A percentile compares a stretch with the other conserved stretches of the same genome.
Evolutionary conservation across 2,329 filamentous ascomycete species (phyloP).

Genomic region (Alternaria ethzedia): DNA sequence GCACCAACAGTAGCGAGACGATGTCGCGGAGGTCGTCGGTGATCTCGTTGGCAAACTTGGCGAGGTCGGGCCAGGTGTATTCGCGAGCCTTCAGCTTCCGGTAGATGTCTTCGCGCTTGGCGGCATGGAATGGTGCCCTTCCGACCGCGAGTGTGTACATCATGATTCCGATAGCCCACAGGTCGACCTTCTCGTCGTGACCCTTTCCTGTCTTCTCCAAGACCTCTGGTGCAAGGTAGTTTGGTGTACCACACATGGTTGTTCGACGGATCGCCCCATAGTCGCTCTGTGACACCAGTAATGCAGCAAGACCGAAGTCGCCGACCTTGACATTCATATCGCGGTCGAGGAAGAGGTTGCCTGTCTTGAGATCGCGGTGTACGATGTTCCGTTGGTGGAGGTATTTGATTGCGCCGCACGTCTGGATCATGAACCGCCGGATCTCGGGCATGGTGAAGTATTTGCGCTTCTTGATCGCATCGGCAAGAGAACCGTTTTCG

Average conservation of each 20-base stretch:
- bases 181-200: slow-evolving; percentile 96
- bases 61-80: slow-evolving; percentile 77
- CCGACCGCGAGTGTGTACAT: slow-evolving; percentile 98
- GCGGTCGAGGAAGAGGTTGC: slow-evolving; percentile 92
- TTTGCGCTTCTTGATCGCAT: slow-evolving; percentile 93
- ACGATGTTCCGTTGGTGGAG: slow-evolving; percentile 96
- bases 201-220: slow-evolving; percentile 92
- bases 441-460: slow-evolving; percentile 93
- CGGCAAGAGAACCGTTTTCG: slow-evolving; percentile 94
- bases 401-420: slow-evolving; percentile 96
- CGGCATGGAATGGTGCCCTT: slow-evolving; percentile 94
- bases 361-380: slow-evolving; percentile 96
- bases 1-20: slow-evolving; percentile 76
- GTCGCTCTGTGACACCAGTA: slow-evolving; percentile 90
- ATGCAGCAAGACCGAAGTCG: slow-evolving; percentile 92
- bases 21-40: slow-evolving; percentile 78
- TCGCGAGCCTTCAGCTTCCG: slow-evolving; percentile 70
- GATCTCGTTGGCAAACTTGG: slow-evolving; percentile 71
- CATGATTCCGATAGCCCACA: slow-evolving; percentile 98
- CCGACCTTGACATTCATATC: slow-evolving; percentile 98
- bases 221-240: slow-evolving; percentile 98
- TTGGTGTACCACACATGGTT: slow-evolving; percentile 94
- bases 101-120: slow-evolving; percentile 86
- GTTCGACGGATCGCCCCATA: slow-evolving; percentile 81
- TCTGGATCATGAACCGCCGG: slow-evolving; percentile 90